These are phyloP conservation scores for Diplocarpon mali DNA, from an alignment of 2,329 filamentous ascomycete genomes.

Conservation along the genomic window DNA sequence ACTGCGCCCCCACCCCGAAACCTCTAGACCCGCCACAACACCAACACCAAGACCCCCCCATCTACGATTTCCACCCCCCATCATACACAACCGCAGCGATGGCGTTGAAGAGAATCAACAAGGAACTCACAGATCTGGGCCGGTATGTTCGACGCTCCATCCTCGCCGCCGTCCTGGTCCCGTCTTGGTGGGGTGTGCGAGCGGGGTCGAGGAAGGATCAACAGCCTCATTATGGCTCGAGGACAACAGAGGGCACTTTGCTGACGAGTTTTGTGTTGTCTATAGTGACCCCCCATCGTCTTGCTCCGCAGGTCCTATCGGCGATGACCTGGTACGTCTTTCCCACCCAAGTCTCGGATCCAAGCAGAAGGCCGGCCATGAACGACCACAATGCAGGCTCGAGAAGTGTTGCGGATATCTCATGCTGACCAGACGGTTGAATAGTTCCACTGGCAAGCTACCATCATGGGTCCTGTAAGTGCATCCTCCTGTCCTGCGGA, in stretches of 20 bases:
- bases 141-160: conserved; percentile 47
- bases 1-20: conserved; percentile 19
- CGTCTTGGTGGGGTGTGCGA: conserved; percentile 22
- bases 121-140: conserved; percentile 83
- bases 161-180: conserved; percentile 13
- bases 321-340: conserved; percentile 87
- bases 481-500: conserved; percentile 12
- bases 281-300: conserved; percentile 92
- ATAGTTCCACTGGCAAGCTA: conserved; percentile 99
- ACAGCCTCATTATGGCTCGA: conserved; percentile 19
- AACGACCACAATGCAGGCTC: conserved; percentile 14
- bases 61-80: conserved; percentile 11
- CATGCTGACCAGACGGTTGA: conserved; percentile 26
- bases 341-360: conserved; percentile 8
- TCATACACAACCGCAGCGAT: conserved; percentile 35
- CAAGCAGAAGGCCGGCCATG: conserved; percentile 9
- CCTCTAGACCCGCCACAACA: conserved; percentile 16
- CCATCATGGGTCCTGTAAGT: conserved; percentile 98
- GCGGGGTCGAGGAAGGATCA: conserved; percentile 28
- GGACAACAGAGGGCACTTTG: conserved; percentile 6
- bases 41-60: conserved; percentile 10
- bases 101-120: conserved; percentile 92
- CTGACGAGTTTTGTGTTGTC: conserved; percentile 19
- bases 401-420: conserved; percentile 1
- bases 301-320: conserved; percentile 93